Evolutionary conservation across 164 flowering plant genomes (phyloP), one percentile per base, ranked within the genome.

Genomic region (Aristolochia fimbriata): DNA sequence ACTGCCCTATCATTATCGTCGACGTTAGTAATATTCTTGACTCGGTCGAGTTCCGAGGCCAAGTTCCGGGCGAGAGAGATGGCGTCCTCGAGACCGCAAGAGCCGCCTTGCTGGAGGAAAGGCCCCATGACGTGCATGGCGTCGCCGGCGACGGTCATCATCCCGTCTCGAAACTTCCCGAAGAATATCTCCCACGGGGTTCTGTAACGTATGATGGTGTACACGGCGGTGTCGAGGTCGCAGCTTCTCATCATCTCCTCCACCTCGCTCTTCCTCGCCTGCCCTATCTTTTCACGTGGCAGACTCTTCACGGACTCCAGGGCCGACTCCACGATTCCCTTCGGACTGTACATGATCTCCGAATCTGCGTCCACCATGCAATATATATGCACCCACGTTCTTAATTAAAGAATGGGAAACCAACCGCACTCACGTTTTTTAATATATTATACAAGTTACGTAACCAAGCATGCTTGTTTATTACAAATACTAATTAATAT

Each of bases 81-180:
- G 0, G 77, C 80, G 57, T 76, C 80, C 64, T 76, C 80, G 13
- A 76, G 58, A 16, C 60, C 77, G 15, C 71, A 65, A 0, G 77
- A 66, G 4, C 77, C 75, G 33, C 80, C 80, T 41, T 76, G 80
- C 10, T 73, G 75, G 6, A 73, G 61, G 64, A 68, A 76, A 7
- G 80, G 80, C 13, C 77, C 80, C 77, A 74, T 73, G 2, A 66
- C 73, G 60, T 76, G 77, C 80, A 74, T 68, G 47, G 80, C 77
- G 61, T 76, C 80, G n/a, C 80, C 77, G 9, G 77, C 75, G 21
- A 74, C 65, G 20, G 65, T 62, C 25, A 71, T 70, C 15, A 69
- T 64, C n/a, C 73, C 77, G 55, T 61, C 64, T 0, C 65, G 47
- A 25, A 66, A 74, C 20, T 15, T 65, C 57, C 67, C 67, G 1